Conservation (phyloP, 768 basidiomycete genomes). For the Pleurotus eryngii region DNA sequence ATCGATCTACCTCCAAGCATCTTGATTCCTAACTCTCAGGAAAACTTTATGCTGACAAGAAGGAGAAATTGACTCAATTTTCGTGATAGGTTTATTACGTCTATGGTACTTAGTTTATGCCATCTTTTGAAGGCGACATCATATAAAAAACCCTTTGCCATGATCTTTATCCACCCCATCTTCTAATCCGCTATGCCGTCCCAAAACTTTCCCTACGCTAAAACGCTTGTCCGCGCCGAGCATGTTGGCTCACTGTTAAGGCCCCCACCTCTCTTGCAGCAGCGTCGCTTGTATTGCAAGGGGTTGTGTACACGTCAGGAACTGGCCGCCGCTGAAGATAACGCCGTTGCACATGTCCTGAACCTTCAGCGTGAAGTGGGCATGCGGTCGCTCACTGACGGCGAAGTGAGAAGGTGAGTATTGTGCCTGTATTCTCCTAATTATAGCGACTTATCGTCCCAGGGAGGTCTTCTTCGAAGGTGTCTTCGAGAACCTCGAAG, state of each 20-base stretch:
- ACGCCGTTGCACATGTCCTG: slow-evolving; percentile 50
- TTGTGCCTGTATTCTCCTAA: background rate
- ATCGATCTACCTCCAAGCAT: too few relatives aligned
- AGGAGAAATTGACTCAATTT: background rate
- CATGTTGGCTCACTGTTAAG: slow-evolving; percentile 64
- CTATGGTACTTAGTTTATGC: background rate
- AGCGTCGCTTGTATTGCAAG: slow-evolving; percentile 41
- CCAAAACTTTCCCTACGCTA: slow-evolving; percentile 23
- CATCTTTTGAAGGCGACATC: background rate
- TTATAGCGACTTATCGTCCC: background rate
- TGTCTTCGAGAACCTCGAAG: slow-evolving; percentile 63
- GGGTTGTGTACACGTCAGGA: slow-evolving; percentile 39
- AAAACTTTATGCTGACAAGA: too few relatives aligned
- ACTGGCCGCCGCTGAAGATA: slow-evolving; percentile 46
- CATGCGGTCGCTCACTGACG: slow-evolving; percentile 61
- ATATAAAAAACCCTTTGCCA: background rate
- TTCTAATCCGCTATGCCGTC: slow-evolving; percentile 15
- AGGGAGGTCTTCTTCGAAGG: slow-evolving; percentile 63
- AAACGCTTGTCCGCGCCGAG: slow-evolving; percentile 46
- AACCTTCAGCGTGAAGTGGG: slow-evolving; percentile 52
- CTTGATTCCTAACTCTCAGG: too few relatives aligned
- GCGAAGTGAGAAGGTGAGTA: slow-evolving; percentile 44
- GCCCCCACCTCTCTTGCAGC: slow-evolving; percentile 44
- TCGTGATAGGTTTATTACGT: slow-evolving; percentile 4
- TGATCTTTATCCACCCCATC: background rate